Percentiles rank a stretch among this genome's conserved stretches.
Evolutionary conservation across 108 stramenopile species (phyloP).

Genomic region (Skeletonema potamos): DNA sequence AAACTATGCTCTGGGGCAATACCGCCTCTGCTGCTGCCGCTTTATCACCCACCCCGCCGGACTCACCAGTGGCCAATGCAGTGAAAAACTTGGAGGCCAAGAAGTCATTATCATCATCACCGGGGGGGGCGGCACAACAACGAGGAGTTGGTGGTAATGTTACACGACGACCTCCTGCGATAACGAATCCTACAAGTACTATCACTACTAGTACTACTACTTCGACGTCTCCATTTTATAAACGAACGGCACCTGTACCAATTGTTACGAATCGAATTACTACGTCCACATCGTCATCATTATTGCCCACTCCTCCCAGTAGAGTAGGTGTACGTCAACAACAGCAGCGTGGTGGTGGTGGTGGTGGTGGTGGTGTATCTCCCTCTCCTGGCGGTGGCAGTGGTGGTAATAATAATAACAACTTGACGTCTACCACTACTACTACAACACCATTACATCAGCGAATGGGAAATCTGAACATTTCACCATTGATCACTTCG

Average conservation of each 20-base stretch:
- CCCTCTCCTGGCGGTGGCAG: background rate
- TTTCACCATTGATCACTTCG: slow-evolving; percentile 35
- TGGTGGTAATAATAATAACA: background rate
- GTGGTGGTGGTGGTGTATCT: too few species aligned
- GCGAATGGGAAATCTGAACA: slow-evolving; percentile 26
- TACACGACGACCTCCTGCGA: too few species aligned
- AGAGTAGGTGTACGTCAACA: slow-evolving; percentile 6
- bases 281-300: background rate
- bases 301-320: slow-evolving; percentile 13
- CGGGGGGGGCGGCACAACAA: too few species aligned
- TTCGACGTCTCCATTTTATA: slow-evolving; percentile 29
- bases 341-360: too few species aligned
- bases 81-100: background rate
- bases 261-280: slow-evolving; percentile 10
- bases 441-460: slow-evolving; percentile 27
- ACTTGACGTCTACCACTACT: too few species aligned
- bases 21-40: background rate
- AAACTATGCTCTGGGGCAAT: slow-evolving; percentile 35
- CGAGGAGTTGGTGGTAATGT: too few species aligned
- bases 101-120: too few species aligned
- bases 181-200: too few species aligned
- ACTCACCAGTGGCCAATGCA: background rate
- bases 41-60: background rate
- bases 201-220: too few species aligned
- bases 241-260: slow-evolving; percentile 36